Percentiles rank a stretch among this genome's conserved stretches.
Conservation (phyloP, 495 filamentous ascomycete genomes). For the Aspergillus sclerotioniger region DNA sequence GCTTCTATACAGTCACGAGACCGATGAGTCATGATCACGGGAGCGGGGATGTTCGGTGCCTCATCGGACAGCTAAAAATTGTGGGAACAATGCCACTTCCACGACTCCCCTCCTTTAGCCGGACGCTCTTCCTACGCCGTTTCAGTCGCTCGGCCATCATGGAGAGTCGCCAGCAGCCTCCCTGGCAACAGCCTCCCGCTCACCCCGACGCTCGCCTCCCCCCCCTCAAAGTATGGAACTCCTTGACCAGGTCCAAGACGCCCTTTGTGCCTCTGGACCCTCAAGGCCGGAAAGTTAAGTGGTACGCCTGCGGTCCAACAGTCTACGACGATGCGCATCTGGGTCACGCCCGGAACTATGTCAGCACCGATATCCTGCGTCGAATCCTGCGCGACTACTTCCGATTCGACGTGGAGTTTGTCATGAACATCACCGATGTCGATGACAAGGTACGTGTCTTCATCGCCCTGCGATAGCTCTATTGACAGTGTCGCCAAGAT, state of each 20-base stretch:
- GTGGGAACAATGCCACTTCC: not conserved
- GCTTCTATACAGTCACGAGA: too few relatives aligned
- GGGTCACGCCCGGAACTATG: conserved; percentile 92
- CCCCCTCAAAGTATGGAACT: conserved; percentile 62
- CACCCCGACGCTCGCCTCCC: conserved; percentile 36
- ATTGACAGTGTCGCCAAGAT: conserved; percentile 50
- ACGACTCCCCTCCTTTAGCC: conserved; percentile 1
- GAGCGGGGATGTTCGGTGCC: conserved; percentile 1
- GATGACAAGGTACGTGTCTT: conserved; percentile 72
- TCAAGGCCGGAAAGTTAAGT: conserved; percentile 65
- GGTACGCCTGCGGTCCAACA: conserved; percentile 92
- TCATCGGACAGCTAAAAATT: conserved; percentile 3
- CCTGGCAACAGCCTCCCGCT: conserved; percentile 45
- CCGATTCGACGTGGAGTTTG: conserved; percentile 80
- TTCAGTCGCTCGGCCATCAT: conserved; percentile 1
- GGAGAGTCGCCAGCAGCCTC: conserved; percentile 44
- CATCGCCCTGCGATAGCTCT: not conserved
- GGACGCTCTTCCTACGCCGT: not conserved
- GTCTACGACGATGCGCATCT: conserved; percentile 90
- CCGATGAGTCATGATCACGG: not conserved
- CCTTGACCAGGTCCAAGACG: conserved; percentile 67
- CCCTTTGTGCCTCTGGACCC: conserved; percentile 74
- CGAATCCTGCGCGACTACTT: conserved; percentile 86
- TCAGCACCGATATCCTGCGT: conserved; percentile 87
- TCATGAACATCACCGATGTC: conserved; percentile 95